Evolutionary conservation across 129 eudicot genomes (phyloP), one percentile per base, ranked within the genome.

Genomic region (Tanacetum coccineum): DNA sequence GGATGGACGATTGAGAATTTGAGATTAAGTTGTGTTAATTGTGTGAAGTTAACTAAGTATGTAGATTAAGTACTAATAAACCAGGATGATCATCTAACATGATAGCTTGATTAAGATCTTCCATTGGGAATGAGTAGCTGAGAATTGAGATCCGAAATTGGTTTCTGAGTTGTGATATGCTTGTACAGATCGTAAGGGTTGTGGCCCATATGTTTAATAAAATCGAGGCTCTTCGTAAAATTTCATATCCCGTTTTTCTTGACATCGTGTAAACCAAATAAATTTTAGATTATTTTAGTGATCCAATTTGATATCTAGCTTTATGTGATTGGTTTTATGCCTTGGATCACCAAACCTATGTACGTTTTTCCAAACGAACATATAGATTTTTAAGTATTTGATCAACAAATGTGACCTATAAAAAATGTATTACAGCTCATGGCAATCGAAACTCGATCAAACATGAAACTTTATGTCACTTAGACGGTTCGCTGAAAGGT

Each of bases 131-230:
- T 26, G 59, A 59, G 20, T 4, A 22, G 58, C 0, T 4, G 46
- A 44, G 15, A 56, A 52, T 13, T 45, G 62, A 66, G 53, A 75
- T 75, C 69, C 68, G 64, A 75, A 32, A 25, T 3, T 53, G 77
- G 54, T 4, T 11, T 10, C 13, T n/a, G 45, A 68, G 32, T 18
- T 72, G 62, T 22, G 1, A 64, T 21, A 22, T 62, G 57, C 11
- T 39, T 73, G 74, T 59, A 75, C 63, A 67, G 55, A 21, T n/a
- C 21, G 8, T n/a, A 32, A 66, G 67, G 62, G 69, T 4, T 67
- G 39, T 67, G 63, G 57, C 48, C 54, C 39, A 39, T 59, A 13
- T 18, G 15, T 32, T 66, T 48, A 58, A 67, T 67, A 74, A 66
- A 67, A 20, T 36, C 30, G 1, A n/a, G 14, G 45, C 26, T 66